Base-by-base conservation (phyloP, 768 basidiomycete genomes). In the Tylopilus rubrobrunneus region DNA sequence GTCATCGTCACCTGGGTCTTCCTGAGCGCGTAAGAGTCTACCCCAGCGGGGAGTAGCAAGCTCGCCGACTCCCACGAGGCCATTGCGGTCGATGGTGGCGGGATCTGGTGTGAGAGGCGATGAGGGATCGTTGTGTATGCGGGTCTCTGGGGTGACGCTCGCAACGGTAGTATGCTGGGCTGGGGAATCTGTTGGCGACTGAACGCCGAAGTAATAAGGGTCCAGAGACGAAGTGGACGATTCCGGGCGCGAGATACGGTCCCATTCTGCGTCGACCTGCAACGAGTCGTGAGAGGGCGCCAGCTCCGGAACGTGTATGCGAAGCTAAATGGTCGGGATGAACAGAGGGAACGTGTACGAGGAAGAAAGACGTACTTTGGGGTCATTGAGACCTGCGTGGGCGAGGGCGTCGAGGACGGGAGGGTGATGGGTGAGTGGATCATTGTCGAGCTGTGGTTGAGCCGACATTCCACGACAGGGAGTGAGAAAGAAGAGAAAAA, bases 41-140 rank as follows among this genome's bases (percentile, higher is more conserved):
- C 80, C 80, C 95, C 94, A 99, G 56, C 94, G 82, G 45, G 97
- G 97, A n/a, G 97, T 99, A 19, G 93, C 77, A 31, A 98, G 82
- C 72, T 99, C 97, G 36, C 97, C 97, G 6, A 98, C 89, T 25
- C 97, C 97, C 49, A 98, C 84, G 39, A 98, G 83, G 36, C 85
- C 88, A 17, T 84, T 80, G 53, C 97, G 80, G 74, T 98, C 94
- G 56, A 93, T 92, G 60, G 74, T 68, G 21, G 89, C 83, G 21
- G 89, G 87, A 72, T 92, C 86, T 55, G 82, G 79, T 33, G 79
- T 85, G n/a, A 82, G 72, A 1, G 91, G 91, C 0, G 89, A 39
- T 21, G 88, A 27, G 21, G 82, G 84, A 57, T 85, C 82, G 46
- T 68, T 68, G 39, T 70, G 58, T 29, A 68, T 66, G 41, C 73